These are phyloP conservation scores for Gomphus bonarii DNA, from an alignment of 1,284 basidiomycete species.

Conservation along the genomic window DNA sequence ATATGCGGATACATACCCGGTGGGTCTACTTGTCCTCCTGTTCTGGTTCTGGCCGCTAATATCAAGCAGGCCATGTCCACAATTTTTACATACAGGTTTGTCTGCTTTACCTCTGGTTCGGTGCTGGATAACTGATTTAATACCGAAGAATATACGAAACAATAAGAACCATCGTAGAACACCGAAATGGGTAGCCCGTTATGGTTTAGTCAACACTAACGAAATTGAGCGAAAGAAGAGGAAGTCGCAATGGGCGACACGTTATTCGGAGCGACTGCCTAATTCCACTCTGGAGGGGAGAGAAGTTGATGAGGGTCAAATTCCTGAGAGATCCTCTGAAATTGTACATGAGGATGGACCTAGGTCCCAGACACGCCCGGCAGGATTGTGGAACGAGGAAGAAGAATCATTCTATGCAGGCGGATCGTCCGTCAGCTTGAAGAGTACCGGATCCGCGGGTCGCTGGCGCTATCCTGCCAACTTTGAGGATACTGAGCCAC, in stretches of 20 bases:
- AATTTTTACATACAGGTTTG: conserved; percentile 86
- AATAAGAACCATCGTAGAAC: conserved; percentile 88
- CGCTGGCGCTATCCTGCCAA: conserved; percentile 79
- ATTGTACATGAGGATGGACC: neutral
- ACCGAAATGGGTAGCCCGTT: conserved; percentile 88
- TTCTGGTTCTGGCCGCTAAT: conserved; percentile 11
- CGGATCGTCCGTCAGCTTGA: conserved; percentile 23
- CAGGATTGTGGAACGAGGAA: conserved; percentile 53
- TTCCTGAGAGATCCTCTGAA: conserved; percentile 17
- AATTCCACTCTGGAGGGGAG: conserved; percentile 63
- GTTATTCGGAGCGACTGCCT: conserved; percentile 78
- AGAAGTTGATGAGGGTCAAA: conserved; percentile 73
- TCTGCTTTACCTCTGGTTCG: neutral
- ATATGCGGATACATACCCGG: conserved; percentile 88
- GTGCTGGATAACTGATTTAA: neutral
- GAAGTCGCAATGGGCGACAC: conserved; percentile 78
- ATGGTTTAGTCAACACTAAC: conserved; percentile 75
- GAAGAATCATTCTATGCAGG: conserved; percentile 64
- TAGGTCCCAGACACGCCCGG: conserved; percentile 20
- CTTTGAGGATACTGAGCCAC: conserved; percentile 51
- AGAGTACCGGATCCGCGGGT: conserved; percentile 27
- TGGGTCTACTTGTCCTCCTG: conserved; percentile 25
- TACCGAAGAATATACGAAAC: conserved; percentile 79
- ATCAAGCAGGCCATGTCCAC: conserved; percentile 59
- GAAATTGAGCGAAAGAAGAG: conserved; percentile 67